These are phyloP conservation scores for Vaccinium darrowii DNA, from an alignment of 148 eudicot species.

Conservation along the genomic window DNA sequence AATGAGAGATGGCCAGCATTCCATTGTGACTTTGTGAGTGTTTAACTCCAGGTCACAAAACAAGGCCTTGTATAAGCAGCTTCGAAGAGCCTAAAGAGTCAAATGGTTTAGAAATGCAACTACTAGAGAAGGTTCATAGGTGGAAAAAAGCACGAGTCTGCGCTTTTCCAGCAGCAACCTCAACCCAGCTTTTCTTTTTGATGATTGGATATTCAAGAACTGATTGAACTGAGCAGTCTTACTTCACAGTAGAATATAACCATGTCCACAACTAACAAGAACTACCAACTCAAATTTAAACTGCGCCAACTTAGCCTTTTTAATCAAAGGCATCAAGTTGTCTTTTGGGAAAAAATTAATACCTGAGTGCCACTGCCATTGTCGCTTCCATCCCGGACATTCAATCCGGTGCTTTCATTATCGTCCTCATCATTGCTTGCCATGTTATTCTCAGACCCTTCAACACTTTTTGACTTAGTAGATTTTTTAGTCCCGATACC, in stretches of 20 bases:
- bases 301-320: neutral
- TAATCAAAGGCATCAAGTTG: neutral
- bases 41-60: too few species aligned
- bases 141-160: too few species aligned
- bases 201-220: neutral
- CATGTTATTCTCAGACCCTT: slow-evolving; percentile 42
- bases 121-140: too few species aligned
- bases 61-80: too few species aligned
- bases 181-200: neutral
- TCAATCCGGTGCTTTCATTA: slow-evolving; percentile 40
- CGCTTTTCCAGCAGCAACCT: neutral
- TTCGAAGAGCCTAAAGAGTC: too few species aligned
- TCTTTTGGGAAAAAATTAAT: slow-evolving; percentile 7
- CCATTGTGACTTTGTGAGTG: too few species aligned
- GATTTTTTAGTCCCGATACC: slow-evolving; percentile 43
- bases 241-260: neutral
- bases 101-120: too few species aligned
- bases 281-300: neutral
- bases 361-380: slow-evolving; percentile 78
- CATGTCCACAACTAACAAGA: neutral
- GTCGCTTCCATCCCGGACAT: slow-evolving; percentile 58
- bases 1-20: too few species aligned
- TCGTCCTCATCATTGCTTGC: slow-evolving; percentile 51
- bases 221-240: neutral
- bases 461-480: slow-evolving; percentile 36